Conservation (phyloP, 1,139 yeast species). For the Magnusiomyces paraingens region DNA sequence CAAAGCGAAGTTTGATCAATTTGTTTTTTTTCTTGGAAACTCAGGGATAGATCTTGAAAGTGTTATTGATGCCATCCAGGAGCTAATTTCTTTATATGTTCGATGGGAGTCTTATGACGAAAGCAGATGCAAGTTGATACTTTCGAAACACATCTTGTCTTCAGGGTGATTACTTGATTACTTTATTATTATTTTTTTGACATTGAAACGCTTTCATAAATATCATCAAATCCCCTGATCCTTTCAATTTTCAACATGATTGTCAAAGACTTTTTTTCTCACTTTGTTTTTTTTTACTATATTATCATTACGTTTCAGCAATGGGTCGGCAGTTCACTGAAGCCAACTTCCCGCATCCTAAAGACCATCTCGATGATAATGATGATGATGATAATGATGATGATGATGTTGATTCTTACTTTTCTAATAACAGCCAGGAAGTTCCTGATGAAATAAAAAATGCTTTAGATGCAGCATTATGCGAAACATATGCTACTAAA, state of each 20-base stretch:
- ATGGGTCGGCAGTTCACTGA: neutral
- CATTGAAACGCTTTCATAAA: neutral
- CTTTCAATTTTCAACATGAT: neutral
- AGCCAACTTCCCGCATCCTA: neutral
- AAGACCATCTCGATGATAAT: neutral
- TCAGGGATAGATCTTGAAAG: constrained; percentile 73
- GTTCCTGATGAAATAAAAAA: neutral
- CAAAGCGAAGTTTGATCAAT: constrained; percentile 36
- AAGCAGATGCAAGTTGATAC: constrained; percentile 14
- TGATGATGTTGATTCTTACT: neutral
- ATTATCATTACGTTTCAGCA: neutral
- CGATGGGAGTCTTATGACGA: constrained; percentile 85
- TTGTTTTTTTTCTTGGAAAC: constrained; percentile 62
- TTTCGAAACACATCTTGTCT: neutral
- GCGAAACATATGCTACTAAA: neutral
- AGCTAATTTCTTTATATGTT: constrained; percentile 68
- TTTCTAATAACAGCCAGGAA: neutral
- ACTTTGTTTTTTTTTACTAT: neutral
- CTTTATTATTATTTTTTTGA: neutral
- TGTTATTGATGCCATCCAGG: constrained; percentile 76
- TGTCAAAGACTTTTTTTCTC: neutral
- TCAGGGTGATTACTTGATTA: neutral
- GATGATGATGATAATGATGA: neutral
- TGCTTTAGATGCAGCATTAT: neutral
- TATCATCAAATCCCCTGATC: neutral